Evolutionary conservation across 495 filamentous ascomycete genomes (phyloP).

Genomic region (Neohortaea acidophila): DNA sequence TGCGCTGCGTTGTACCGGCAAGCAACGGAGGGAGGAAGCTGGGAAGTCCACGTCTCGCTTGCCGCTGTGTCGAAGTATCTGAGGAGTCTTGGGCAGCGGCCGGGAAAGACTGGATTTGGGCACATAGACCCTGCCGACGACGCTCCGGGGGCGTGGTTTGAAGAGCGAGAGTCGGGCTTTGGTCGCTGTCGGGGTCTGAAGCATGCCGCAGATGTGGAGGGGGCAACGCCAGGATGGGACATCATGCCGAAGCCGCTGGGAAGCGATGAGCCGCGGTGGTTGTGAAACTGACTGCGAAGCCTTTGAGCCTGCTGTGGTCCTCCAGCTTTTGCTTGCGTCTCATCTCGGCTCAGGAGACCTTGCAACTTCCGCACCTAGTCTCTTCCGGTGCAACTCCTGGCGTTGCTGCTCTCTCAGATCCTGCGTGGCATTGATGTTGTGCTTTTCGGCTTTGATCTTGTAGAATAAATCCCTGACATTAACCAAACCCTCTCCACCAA

Average conservation of each 20-base stretch:
- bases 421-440: too few species aligned
- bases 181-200: slow-evolving; percentile 17
- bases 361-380: too few species aligned
- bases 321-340: too few species aligned
- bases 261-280: slow-evolving; percentile 19
- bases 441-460: too few species aligned
- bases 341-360: too few species aligned
- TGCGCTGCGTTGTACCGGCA: slow-evolving; percentile 18
- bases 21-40: slow-evolving; percentile 14
- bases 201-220: slow-evolving; percentile 19
- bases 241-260: slow-evolving; percentile 21
- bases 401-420: too few species aligned
- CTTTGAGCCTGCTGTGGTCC: too few species aligned
- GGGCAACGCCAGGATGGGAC: slow-evolving; percentile 16
- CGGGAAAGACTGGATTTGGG: slow-evolving; percentile 10
- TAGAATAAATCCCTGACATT: too few species aligned
- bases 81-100: slow-evolving; percentile 17
- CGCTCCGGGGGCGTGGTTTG: slow-evolving; percentile 14
- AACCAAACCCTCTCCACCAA: too few species aligned
- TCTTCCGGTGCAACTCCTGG: too few species aligned
- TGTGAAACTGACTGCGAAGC: too few species aligned
- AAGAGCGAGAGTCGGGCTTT: slow-evolving; percentile 15
- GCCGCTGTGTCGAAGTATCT: slow-evolving; percentile 23
- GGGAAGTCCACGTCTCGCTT: slow-evolving; percentile 23
- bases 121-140: slow-evolving; percentile 9